These are phyloP conservation scores for Cryptomeria japonica DNA, from an alignment of 75 land plant genomes.

Conservation along the genomic window DNA sequence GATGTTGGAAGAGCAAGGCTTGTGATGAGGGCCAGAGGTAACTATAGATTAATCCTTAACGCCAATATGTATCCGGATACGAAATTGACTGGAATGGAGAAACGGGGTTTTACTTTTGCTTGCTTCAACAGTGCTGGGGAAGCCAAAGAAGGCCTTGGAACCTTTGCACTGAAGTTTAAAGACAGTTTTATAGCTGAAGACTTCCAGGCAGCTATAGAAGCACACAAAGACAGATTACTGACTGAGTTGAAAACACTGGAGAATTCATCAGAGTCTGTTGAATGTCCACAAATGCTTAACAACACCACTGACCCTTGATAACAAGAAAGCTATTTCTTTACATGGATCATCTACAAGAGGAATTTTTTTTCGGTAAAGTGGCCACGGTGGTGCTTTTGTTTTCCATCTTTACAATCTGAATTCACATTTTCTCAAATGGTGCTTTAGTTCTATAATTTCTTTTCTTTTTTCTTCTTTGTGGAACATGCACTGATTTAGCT, in stretches of 20 bases:
- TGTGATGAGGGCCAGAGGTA: conserved; percentile 51
- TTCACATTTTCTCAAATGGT: neutral
- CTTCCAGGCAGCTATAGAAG: conserved; percentile 25
- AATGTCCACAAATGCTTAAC: neutral
- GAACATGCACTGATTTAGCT: neutral
- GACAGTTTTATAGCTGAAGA: conserved; percentile 27
- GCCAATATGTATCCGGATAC: conserved; percentile 44
- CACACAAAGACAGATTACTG: conserved; percentile 23
- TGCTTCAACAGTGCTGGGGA: conserved; percentile 46
- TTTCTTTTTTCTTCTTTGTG: neutral
- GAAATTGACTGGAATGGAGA: conserved; percentile 46
- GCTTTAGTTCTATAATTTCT: neutral
- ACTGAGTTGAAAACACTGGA: conserved; percentile 24
- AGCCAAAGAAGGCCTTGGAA: conserved; percentile 24
- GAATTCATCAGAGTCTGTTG: conserved; percentile 12
- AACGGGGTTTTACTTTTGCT: conserved; percentile 36
- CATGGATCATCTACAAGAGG: neutral
- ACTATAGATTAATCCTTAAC: conserved; percentile 41
- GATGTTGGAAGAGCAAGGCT: conserved; percentile 30
- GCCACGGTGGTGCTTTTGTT: neutral
- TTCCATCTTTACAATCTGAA: neutral
- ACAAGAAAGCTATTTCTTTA: conserved; percentile 1
- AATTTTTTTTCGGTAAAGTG: neutral
- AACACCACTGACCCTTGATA: neutral
- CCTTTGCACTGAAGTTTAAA: conserved; percentile 42